Base-by-base conservation (phyloP, 2,329 filamentous ascomycete genomes). In the Ilyonectria robusta region DNA sequence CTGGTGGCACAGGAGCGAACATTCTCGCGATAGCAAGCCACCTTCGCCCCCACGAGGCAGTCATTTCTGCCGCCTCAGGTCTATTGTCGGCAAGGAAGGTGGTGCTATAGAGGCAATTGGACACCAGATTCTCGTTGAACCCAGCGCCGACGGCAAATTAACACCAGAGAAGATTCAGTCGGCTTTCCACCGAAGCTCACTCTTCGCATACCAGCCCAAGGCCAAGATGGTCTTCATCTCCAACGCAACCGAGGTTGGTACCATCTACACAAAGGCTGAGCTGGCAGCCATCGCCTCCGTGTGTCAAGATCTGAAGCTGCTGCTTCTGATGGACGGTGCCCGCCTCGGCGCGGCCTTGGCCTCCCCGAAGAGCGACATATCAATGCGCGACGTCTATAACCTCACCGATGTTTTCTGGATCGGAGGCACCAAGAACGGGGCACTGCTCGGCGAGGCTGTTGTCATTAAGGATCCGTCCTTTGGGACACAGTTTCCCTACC, bases 371-470 rank as follows among this genome's bases (percentile, higher is more conserved):
- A 85, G 83, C 46, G 83, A 86, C 62, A 72, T 86, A 74, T 81
- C 79, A 0, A 76, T 85, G 6, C 68, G 71, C 0, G 85, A 87
- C 59, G 75, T 87, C 6, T 73, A 85, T 1, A 81, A 84, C 5
- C 70, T 85, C 44, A 85, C 83, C 0, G 85, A 87, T 61, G 84
- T 87, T 19, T 87, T 87, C 76, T 87, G 85, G 85, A 86, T 87
- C 42, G 85, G 85, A 3, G 85, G 85, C 0, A 87, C 85, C 6
- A 87, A 87, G 68, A 84, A 84, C 68, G 85, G 85, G 1, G 84
- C 84, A 0, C 70, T 87, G 4, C 78, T 87, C 3, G 85, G 85
- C 1, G 85, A 87, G 65, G 85, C 85, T 2, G 82, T 87, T 8
- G 80, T 87, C 0, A 82, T 87, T 29, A 84, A 84, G 56, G 77